Evolutionary conservation across 768 basidiomycete genomes (phyloP).

Genomic region (Lactarius sanguifluus): DNA sequence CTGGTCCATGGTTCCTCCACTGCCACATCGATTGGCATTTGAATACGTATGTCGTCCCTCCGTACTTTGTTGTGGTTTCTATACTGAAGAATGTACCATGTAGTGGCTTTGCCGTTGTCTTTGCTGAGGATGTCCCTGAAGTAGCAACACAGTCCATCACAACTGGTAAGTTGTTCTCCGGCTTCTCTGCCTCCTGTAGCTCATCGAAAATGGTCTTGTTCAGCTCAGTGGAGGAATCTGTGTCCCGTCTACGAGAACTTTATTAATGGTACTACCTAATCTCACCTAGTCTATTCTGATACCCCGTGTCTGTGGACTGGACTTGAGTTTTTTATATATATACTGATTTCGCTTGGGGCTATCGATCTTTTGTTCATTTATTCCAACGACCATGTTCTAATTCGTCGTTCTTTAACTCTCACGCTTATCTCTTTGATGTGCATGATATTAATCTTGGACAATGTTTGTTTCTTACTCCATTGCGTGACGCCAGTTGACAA

Average conservation of each 20-base stretch:
- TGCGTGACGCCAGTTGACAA: not conserved
- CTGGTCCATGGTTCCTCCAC: not conserved
- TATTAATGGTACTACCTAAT: not conserved
- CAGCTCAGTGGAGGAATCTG: not conserved
- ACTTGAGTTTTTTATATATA: not conserved
- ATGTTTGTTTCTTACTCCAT: not conserved
- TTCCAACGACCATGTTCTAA: not conserved
- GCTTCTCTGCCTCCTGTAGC: not conserved
- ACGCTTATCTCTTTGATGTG: not conserved
- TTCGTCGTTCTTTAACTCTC: not conserved
- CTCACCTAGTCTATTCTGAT: not conserved
- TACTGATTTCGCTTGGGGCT: not conserved
- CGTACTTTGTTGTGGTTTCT: not conserved
- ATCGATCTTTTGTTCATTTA: not conserved
- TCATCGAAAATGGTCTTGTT: not conserved
- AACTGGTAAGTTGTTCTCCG: not conserved
- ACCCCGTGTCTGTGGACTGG: not conserved
- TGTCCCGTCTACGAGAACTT: not conserved
- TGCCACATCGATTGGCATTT: conserved; percentile 4
- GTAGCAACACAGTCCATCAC: not conserved
- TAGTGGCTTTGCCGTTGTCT: conserved; percentile 2
- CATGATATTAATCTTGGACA: not conserved
- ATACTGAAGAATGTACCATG: not conserved
- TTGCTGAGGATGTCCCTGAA: not conserved
- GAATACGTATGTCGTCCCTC: not conserved